Evolutionary conservation across 139 green algal genomes (phyloP), one percentile per base, ranked within the genome.

Genomic region (Gonium pectorale): DNA sequence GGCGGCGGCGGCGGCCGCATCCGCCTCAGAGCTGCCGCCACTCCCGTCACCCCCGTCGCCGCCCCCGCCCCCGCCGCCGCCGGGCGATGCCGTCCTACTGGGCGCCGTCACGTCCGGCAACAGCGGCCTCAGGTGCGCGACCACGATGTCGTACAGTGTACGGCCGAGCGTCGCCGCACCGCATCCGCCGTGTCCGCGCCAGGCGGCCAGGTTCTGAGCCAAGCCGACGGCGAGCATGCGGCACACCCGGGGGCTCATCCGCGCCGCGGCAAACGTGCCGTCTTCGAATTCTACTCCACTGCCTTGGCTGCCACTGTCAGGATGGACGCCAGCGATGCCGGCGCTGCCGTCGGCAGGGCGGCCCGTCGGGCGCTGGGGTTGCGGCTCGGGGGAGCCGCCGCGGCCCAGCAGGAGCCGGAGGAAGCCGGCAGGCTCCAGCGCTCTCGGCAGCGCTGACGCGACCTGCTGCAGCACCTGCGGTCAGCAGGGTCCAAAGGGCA

Each of bases 401-500:
- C n/a, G n/a, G n/a, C n/a, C n/a, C 43, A 83, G 77, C 43, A 74
- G 60, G 31, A 35, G 31, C 5, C 8, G 33, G 24, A 74, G 77
- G 37, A 74, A 35, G 19, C 37, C 43, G 4, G 40, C 19, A 8
- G 77, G n/a, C 19, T 3, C 7, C 17, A 83, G 37, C 3, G 60
- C 75, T 19, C 19, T 5, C 11, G 37, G 26, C 43, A 83, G 29
- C n/a, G 62, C 62, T 1, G 43, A 9, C 43, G 29, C 43, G 43
- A 74, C 62, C 21, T 73, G 43, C 60, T 83, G 59, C 60, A 83
- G 59, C 60, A 73, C 13, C 77, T 83, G 77, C 19, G n/a, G n/a
- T n/a, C n/a, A n/a, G n/a, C n/a, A n/a, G n/a, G n/a, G n/a, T n/a
- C n/a, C n/a, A n/a, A n/a, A n/a, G n/a, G n/a, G n/a, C n/a, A n/a